Evolutionary conservation across 805 yeast genomes (phyloP).

Genomic region (Teunomyces tritomae): DNA sequence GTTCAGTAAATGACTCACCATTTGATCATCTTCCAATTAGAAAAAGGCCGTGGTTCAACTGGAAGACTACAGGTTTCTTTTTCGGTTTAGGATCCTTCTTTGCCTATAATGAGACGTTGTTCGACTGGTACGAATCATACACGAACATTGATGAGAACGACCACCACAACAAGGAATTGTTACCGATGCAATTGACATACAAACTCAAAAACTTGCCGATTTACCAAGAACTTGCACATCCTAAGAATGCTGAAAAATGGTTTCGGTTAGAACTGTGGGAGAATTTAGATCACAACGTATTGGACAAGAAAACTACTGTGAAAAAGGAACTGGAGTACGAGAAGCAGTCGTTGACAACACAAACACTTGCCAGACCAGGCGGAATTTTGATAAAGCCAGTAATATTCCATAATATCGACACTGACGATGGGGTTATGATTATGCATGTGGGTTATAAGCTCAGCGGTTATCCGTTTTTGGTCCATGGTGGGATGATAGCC

Average conservation of each 20-base stretch:
- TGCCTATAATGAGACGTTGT: constrained; percentile 32
- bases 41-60: constrained; percentile 26
- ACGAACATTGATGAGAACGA: constrained; percentile 18
- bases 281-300: constrained; percentile 37
- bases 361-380: constrained; percentile 69
- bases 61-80: constrained; percentile 28
- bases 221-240: constrained; percentile 46
- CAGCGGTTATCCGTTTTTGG: constrained; percentile 82
- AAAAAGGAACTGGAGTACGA: constrained; percentile 16
- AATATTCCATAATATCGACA: constrained; percentile 55
- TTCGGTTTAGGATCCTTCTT: constrained; percentile 31
- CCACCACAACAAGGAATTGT: constrained; percentile 20
- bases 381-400: constrained; percentile 75
- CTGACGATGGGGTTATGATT: constrained; percentile 61
- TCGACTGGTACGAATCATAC: constrained; percentile 28
- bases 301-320: constrained; percentile 20
- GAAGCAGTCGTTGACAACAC: constrained; percentile 23
- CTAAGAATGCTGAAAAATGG: constrained; percentile 47
- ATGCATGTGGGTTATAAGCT: constrained; percentile 75
- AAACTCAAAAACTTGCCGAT: constrained; percentile 50
- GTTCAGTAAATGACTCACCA: constrained; percentile 30
- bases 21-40: constrained; percentile 26
- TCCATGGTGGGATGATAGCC: constrained; percentile 88
- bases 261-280: constrained; percentile 44
- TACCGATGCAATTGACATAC: constrained; percentile 42